Base-by-base conservation (phyloP, 345 rosid genomes). In the Heritiera fomes region DNA sequence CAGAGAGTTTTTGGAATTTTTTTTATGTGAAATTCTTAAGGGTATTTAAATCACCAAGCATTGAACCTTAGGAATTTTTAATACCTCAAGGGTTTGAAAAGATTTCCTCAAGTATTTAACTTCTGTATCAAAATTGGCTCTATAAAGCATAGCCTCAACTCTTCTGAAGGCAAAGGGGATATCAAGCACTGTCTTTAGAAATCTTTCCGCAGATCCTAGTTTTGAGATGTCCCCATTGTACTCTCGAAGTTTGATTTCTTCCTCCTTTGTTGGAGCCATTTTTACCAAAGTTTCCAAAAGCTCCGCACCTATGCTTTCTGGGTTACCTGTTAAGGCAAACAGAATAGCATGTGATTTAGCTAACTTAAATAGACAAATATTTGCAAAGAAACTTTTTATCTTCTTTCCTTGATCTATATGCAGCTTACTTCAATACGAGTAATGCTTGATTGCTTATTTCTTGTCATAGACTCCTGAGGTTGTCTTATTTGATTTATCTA, bases 241-340 rank as follows among this genome's bases (percentile, higher is more conserved):
- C 40, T 91, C 97, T 82, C 92, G 85, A 38, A 94, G 99, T 85
- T 91, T 96, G 74, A 94, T 92, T 84, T 94, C 98, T 89, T 96
- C 99, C 85, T 94, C 97, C 83, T 92, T 96, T 4, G 99, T 94
- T 34, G 98, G 99, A 81, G 99, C 98, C 99, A 96, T 96, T 82
- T 94, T 96, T 62, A 92, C 97, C 75, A 94, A 86, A 58, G 97
- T 96, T 85, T 96, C 99, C 78, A 96, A 86, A 83, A 96, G 98
- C 84, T 96, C 98, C 32, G 91, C 85, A 73, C 95, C 97, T 84
- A 94, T 87, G 83, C 97, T 87, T 75, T 96, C 97, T 0, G 95
- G 94, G 82, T 90, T 90, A 64, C 98, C 99, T 96, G 87, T 84
- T 63, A 15, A 87, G 68, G 78, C 82, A 83, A 79, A 64, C 47